Conservation (phyloP, 75 land plant species). For the Pinus taeda region DNA sequence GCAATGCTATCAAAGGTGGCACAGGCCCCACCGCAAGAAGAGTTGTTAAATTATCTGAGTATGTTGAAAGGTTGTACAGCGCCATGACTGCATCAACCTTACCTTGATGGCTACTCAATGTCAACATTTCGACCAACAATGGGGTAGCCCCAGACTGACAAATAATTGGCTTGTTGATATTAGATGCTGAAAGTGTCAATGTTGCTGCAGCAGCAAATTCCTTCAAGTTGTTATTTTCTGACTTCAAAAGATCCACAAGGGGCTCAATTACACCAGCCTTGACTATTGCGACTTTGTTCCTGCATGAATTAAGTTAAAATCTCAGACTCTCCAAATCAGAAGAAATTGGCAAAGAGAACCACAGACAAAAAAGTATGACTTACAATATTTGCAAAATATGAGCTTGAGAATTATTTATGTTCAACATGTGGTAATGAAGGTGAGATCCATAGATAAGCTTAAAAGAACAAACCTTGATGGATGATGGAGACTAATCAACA, state of each 20-base stretch:
- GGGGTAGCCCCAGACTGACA: slow-evolving; percentile 66
- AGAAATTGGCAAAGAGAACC: not conserved
- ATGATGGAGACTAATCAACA: not conserved
- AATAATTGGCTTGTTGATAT: slow-evolving; percentile 54
- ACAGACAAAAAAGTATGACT: not conserved
- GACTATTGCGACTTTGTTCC: slow-evolving; percentile 69
- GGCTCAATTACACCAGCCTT: slow-evolving; percentile 69
- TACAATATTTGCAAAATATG: too few species aligned
- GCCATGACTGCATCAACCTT: slow-evolving; percentile 67
- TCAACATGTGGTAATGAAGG: not conserved
- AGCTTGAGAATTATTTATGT: too few species aligned
- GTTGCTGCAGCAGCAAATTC: slow-evolving; percentile 69
- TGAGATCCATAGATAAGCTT: slow-evolving; percentile 2
- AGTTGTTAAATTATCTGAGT: slow-evolving; percentile 30
- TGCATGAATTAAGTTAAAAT: slow-evolving; percentile 17
- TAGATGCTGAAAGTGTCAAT: slow-evolving; percentile 69
- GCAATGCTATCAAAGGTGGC: slow-evolving; percentile 39
- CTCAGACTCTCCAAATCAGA: not conserved
- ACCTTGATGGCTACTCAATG: slow-evolving; percentile 52
- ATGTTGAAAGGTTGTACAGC: slow-evolving; percentile 68
- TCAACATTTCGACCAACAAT: slow-evolving; percentile 55
- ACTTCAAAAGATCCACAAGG: slow-evolving; percentile 42
- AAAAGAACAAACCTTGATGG: not conserved
- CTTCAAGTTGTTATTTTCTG: slow-evolving; percentile 23
- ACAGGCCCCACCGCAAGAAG: slow-evolving; percentile 45